Base-by-base conservation (phyloP, 179 eudicot genomes). In the Vitellaria paradoxa region DNA sequence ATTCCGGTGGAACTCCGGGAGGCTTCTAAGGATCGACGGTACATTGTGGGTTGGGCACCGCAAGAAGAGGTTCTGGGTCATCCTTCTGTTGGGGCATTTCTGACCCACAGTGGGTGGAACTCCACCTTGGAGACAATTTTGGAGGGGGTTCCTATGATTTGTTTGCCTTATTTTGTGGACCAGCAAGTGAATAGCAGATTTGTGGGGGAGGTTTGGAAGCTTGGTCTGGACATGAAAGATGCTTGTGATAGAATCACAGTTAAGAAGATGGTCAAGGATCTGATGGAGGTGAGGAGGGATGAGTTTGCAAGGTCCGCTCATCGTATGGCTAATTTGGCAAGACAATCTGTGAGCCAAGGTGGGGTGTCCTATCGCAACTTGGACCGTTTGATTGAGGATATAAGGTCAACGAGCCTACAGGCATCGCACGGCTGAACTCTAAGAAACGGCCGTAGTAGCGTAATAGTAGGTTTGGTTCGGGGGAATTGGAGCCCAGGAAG, bases 91-190 rank as follows among this genome's bases (percentile, higher is more conserved):
- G 81, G 65, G 7, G 65, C 56, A 2, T 78, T 78, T 14, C 21
- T 72, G 37, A 78, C 81, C 11, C 81, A 73, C 47, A 53, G 77
- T 24, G 81, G 81, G 5, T 78, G 81, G 81, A 78, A 78, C 65
- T 78, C 81, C 2, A 78, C 77, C 0, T 7, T 78, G 17, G 81
- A 78, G 26, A 78, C 77, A 64, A 65, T 78, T 0, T 30, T 30
- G 1, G 72, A 2, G 20, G 81, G 77, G 8, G 24, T 47, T 46
- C 72, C 81, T 7, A 78, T 78, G 81, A 53, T 78, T 17, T 78
- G 81, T 40, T 72, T 65, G 72, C 72, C 77, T 62, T 78, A 26
- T 18, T 71, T 73, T 46, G 65, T 24, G 47, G 81, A 78, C 50
- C 81, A 78, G 11, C 81, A 78, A 18, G 62, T 78, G 45, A 78